Conservation (phyloP, 106 monocot genomes). For the Iris macrosiphon region DNA sequence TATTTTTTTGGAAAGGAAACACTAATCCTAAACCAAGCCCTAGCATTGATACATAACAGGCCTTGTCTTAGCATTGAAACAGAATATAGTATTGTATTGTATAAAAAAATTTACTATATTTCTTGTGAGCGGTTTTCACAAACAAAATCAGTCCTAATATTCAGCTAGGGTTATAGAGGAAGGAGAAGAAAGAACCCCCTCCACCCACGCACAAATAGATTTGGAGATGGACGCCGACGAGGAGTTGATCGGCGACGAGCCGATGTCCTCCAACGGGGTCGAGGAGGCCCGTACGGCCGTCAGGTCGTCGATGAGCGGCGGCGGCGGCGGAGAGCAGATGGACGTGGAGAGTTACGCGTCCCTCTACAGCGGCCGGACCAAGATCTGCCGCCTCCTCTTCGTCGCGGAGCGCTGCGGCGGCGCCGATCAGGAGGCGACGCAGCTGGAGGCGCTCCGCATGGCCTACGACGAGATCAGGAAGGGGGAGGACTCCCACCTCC, state of each 20-base stretch:
- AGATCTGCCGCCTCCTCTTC: slow-evolving; percentile 63
- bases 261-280: slow-evolving; percentile 36
- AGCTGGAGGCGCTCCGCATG: slow-evolving; percentile 85
- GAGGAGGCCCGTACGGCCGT: slow-evolving; percentile 6
- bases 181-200: not conserved
- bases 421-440: slow-evolving; percentile 30
- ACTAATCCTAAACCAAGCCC: too few species aligned
- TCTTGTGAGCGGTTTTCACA: too few species aligned
- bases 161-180: slow-evolving; percentile 8
- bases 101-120: too few species aligned
- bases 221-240: slow-evolving; percentile 76
- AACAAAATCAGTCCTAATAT: too few species aligned
- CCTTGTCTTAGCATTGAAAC: too few species aligned
- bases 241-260: slow-evolving; percentile 29
- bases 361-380: slow-evolving; percentile 76
- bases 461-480: slow-evolving; percentile 91
- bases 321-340: slow-evolving; percentile 50
- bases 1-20: too few species aligned
- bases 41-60: too few species aligned
- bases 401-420: slow-evolving; percentile 78
- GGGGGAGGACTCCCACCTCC: slow-evolving; percentile 68
- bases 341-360: slow-evolving; percentile 90
- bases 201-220: too few species aligned
- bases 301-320: slow-evolving; percentile 33
- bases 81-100: too few species aligned